Base-by-base conservation (phyloP, 2,329 filamentous ascomycete species). In the Colletotrichum godetiae region DNA sequence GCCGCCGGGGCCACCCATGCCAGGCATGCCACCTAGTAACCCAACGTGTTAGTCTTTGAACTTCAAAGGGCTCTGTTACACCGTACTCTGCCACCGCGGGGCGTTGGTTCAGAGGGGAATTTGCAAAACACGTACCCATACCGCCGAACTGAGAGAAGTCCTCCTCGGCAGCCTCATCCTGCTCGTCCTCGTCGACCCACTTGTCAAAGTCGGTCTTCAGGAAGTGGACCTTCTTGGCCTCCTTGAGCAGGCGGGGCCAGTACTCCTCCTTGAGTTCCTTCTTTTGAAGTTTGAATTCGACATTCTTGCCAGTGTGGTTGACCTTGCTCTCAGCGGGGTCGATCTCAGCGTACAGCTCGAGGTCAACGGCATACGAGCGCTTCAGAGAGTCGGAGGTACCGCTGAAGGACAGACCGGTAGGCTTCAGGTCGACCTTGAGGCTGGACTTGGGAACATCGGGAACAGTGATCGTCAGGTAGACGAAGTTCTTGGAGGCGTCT, bases 201-300 rank as follows among this genome's bases (percentile, higher is more conserved):
- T 98, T 98, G 88, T 98, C 95, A 80, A 99, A 99, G 87, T 99
- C 93, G 76, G 97, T 98, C 92, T 98, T 98, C 81, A 99, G 86
- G 91, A 95, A 99, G 87, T 98, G 97, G 68, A 94, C 87, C 88
- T 95, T 98, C 89, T 94, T 93, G 78, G 88, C 84, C 74, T 96
- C 94, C 92, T 98, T 98, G 82, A 98, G 89, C 80, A 99, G 90
- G 76, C 97, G 92, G 76, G 95, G 95, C 97, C 97, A 99, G 91
- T 93, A 98, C 85, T 97, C 95, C 81, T 95, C 91, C 86, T 95
- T 94, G 77, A 97, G 89, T 81, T 97, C 95, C 92, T 98, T 98
- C 94, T 99, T 99, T 86, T 94, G 91, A 84, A 99, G 90, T 83
- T 97, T 94, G 79, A 98, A 85, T 88, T 97, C 93, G 78, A 98